These are phyloP conservation scores for Aspergillus sclerotialis DNA, from an alignment of 2,329 filamentous ascomycete genomes.

Conservation along the genomic window DNA sequence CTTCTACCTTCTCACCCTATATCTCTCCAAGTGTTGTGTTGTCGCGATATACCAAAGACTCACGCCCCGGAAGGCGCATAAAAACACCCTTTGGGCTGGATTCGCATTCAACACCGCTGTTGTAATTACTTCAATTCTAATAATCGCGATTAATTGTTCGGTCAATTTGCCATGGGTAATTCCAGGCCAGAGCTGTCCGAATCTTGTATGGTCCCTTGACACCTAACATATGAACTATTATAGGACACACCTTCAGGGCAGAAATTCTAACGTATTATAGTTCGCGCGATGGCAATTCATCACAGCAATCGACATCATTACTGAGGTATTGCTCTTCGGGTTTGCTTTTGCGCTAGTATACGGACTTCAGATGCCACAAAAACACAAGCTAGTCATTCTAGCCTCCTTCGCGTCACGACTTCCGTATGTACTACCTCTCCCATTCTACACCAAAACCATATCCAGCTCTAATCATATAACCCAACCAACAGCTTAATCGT, in stretches of 20 bases:
- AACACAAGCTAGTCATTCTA: slow-evolving; percentile 13
- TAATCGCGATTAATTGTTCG: slow-evolving; percentile 6
- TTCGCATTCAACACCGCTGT: slow-evolving; percentile 6
- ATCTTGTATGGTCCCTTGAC: neutral
- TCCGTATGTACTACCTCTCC: slow-evolving; percentile 15
- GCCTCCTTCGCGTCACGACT: slow-evolving; percentile 15
- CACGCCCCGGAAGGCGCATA: neutral
- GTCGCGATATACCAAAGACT: neutral
- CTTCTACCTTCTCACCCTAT: slow-evolving; percentile 32
- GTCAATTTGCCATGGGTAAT: slow-evolving; percentile 4
- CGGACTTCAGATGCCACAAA: slow-evolving; percentile 12
- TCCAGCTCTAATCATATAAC: neutral
- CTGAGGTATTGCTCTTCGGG: slow-evolving; percentile 13
- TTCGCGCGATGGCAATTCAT: slow-evolving; percentile 16
- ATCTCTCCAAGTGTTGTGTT: slow-evolving; percentile 18
- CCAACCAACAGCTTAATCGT: slow-evolving; percentile 18
- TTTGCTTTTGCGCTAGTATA: slow-evolving; percentile 12
- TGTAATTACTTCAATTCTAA: slow-evolving; percentile 10
- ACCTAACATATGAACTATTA: neutral
- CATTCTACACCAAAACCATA: too few relatives aligned
- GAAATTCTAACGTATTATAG: slow-evolving; percentile 3
- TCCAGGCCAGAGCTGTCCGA: slow-evolving; percentile 1
- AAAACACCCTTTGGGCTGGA: neutral
- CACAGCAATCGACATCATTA: slow-evolving; percentile 14
- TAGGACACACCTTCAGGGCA: neutral